A percentile compares a stretch with the other conserved stretches of the same genome.
Conservation (phyloP, 1,139 yeast species). For the Suhomyces bribrorum region DNA sequence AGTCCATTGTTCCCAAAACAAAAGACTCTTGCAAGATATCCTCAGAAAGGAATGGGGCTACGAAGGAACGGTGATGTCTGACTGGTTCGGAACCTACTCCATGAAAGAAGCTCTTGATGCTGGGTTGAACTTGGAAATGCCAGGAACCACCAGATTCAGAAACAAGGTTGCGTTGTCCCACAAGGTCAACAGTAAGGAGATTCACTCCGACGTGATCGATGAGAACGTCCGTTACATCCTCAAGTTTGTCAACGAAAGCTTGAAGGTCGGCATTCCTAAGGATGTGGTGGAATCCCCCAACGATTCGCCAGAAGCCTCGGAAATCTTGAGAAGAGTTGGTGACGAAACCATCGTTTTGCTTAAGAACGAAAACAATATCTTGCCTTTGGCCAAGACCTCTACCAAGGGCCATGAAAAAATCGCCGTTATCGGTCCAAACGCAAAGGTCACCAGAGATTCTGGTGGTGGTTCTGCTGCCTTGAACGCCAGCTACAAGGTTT, state of each 20-base stretch:
- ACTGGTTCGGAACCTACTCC: constrained; percentile 23
- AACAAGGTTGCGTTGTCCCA: constrained; percentile 16
- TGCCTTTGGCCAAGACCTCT: constrained; percentile 38
- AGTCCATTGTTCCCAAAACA: constrained; percentile 18
- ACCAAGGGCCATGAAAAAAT: constrained; percentile 30
- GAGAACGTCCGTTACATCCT: constrained; percentile 50
- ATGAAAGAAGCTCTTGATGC: constrained; percentile 20
- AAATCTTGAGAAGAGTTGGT: constrained; percentile 47
- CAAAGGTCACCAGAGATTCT: constrained; percentile 40
- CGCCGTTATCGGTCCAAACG: constrained; percentile 56
- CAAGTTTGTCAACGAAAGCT: constrained; percentile 45
- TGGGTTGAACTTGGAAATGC: constrained; percentile 25
- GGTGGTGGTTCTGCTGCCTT: constrained; percentile 60
- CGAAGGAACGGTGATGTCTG: constrained; percentile 22
- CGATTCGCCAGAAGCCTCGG: constrained; percentile 46
- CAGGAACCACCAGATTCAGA: constrained; percentile 22
- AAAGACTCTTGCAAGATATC: constrained; percentile 17
- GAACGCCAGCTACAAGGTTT: constrained; percentile 44
- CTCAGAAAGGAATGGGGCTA: constrained; percentile 22
- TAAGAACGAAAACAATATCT: constrained; percentile 46
- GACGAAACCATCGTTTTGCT: constrained; percentile 55
- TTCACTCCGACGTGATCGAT: constrained; percentile 35
- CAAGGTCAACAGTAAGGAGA: constrained; percentile 13
- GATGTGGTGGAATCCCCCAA: constrained; percentile 42
- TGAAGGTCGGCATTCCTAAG: constrained; percentile 44